These are phyloP conservation scores for Magnaporthales sp. DNA, from an alignment of 2,329 filamentous ascomycete genomes.

Conservation along the genomic window DNA sequence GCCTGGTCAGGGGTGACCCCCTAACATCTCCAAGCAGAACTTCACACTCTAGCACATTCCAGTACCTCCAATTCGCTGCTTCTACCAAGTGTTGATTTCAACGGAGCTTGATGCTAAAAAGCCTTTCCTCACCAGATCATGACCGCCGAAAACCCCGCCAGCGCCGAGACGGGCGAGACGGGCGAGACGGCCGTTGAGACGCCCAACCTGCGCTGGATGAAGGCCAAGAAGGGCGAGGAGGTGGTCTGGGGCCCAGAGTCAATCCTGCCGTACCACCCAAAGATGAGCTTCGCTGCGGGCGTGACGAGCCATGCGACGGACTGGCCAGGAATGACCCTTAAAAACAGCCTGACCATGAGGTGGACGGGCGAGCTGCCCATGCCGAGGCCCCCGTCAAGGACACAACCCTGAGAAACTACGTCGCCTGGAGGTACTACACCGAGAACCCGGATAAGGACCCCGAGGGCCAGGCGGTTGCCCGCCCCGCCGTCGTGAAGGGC, in stretches of 20 bases:
- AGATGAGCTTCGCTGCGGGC: neutral
- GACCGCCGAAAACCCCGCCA: neutral
- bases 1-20: no score
- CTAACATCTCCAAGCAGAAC: no score
- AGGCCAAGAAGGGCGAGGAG: neutral
- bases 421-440: neutral
- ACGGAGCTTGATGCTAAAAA: no score
- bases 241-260: neutral
- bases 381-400: neutral
- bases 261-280: neutral
- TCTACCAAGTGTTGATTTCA: no score
- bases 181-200: neutral
- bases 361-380: neutral
- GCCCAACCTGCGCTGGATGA: neutral
- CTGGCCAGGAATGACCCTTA: neutral
- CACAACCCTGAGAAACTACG: neutral
- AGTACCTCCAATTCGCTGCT: no score
- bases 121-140: neutral
- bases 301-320: neutral
- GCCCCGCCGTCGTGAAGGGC: neutral
- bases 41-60: no score
- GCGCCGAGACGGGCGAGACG: no score
- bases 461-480: neutral
- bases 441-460: neutral
- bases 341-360: no score